These are phyloP conservation scores for Fusarium pseudoanthophilum DNA, from an alignment of 2,329 filamentous ascomycete species.

Conservation along the genomic window DNA sequence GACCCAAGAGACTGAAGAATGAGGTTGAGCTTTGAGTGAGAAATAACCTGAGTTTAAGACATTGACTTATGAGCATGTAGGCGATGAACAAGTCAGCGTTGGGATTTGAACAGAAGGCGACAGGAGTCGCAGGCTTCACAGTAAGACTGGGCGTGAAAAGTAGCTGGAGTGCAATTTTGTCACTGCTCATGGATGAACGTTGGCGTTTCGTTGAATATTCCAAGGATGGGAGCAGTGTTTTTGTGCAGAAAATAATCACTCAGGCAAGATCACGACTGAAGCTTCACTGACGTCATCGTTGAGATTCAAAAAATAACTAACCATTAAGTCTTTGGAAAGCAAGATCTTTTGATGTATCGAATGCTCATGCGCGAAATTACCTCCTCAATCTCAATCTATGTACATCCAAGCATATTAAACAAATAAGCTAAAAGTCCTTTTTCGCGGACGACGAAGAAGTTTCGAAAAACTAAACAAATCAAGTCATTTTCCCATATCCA, in stretches of 20 bases:
- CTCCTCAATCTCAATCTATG: conserved; percentile 1
- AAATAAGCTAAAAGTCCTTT: conserved; percentile 18
- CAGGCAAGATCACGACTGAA: not conserved
- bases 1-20: not conserved
- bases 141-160: not conserved
- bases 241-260: not conserved
- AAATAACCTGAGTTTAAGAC: not conserved
- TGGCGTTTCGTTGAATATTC: rapidly evolving
- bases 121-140: not conserved
- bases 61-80: not conserved
- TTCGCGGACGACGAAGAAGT: not conserved
- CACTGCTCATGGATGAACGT: not conserved
- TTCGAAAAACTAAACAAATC: not conserved
- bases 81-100: not conserved
- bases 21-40: not conserved
- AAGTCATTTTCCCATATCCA: conserved; percentile 6
- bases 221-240: rapidly evolving
- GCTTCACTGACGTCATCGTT: not conserved
- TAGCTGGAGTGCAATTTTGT: not conserved
- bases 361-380: not conserved
- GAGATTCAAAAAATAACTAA: too few species aligned
- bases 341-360: not conserved
- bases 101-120: not conserved
- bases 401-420: conserved; percentile 22
- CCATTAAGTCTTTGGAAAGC: too few species aligned